Evolutionary conservation across 352 stramenopile species (phyloP), one percentile per base, ranked within the genome.

Genomic region (Blastocystis sp.): DNA sequence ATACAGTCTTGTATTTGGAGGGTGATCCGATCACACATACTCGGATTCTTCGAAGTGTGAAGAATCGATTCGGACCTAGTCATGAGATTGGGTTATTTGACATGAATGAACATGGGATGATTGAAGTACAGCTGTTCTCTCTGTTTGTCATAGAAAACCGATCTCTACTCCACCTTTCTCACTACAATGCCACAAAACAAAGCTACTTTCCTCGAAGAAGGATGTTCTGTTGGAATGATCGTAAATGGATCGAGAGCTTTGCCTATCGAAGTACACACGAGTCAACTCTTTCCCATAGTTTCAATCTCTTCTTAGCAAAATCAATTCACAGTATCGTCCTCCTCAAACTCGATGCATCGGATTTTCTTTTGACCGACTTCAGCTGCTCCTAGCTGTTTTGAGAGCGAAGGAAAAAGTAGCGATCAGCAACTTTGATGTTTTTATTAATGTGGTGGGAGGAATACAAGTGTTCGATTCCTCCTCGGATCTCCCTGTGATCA

Each of bases 1-100:
- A 89, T 30, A 89, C 78, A 5, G 78, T 89, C 3, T 53, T 89
- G 63, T 89, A 89, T 43, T 64, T 89, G 66, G 78, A 89, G 47
- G 78, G 78, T n/a, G 55, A 89, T 54, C 18, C 63, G 8, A 16
- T 34, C 5, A 76, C 55, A 0, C 37, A 79, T 11, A 79, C 63
- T 30, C 63, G 78, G 20, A 79, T 79, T 43, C 18, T 89, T 4
- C 54, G 78, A 24, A 79, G 78, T 30, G 53, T 89, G 43, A 89
- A 89, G 47, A 89, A 89, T 39, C 53, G 78, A 6, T 89, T 79
- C 30, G 78, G 78, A 8, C 30, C 78, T 3, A 89, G 54, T 26
- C 43, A 62, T 34, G 78, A 89, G 30, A 78, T 89, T 47, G 78
- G 78, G 0, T 43, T 89, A 2, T 79, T 89, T 39, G 78, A 89